A percentile compares a stretch with the other conserved stretches of the same genome.
These are phyloP conservation scores for Quercus robur DNA, from an alignment of 306 rosid genomes.

Conservation along the genomic window DNA sequence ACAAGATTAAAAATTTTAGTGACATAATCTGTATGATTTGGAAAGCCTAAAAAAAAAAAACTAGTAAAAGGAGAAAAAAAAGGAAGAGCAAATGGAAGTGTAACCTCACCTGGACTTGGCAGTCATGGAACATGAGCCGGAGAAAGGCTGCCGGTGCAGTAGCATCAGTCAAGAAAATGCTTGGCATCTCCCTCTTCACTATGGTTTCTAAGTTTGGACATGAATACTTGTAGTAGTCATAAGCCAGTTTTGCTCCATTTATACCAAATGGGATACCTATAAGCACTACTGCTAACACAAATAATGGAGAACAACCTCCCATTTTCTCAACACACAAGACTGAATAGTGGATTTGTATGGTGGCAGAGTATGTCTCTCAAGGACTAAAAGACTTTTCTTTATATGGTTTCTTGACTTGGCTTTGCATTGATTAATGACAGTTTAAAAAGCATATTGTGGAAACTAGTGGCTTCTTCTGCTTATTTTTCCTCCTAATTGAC, in stretches of 20 bases:
- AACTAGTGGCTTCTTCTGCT: too few relatives aligned
- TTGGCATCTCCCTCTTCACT: constrained; percentile 19
- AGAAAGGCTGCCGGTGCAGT: constrained; percentile 40
- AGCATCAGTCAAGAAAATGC: constrained; percentile 23
- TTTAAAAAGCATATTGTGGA: too few relatives aligned
- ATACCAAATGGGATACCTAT: constrained; percentile 14
- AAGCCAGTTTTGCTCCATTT: constrained; percentile 26
- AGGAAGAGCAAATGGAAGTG: neutral
- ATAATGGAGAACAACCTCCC: constrained; percentile 19
- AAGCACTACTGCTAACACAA: constrained; percentile 5
- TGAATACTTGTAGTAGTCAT: constrained; percentile 31
- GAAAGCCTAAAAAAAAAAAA: too few relatives aligned
- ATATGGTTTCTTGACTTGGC: neutral
- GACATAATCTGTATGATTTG: too few relatives aligned
- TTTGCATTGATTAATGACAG: neutral
- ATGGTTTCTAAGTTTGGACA: constrained; percentile 38
- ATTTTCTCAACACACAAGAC: constrained; percentile 9
- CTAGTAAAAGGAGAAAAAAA: neutral
- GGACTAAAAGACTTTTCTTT: neutral
- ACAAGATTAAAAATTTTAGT: too few relatives aligned
- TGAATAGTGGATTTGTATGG: neutral
- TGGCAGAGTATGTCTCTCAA: neutral
- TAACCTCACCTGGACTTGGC: constrained; percentile 40
- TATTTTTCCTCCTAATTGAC: too few relatives aligned
- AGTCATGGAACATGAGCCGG: constrained; percentile 48